Percentiles rank a stretch among this genome's conserved stretches.
These are phyloP conservation scores for Rhizophora apiculata DNA, from an alignment of 345 rosid genomes.

Conservation along the genomic window DNA sequence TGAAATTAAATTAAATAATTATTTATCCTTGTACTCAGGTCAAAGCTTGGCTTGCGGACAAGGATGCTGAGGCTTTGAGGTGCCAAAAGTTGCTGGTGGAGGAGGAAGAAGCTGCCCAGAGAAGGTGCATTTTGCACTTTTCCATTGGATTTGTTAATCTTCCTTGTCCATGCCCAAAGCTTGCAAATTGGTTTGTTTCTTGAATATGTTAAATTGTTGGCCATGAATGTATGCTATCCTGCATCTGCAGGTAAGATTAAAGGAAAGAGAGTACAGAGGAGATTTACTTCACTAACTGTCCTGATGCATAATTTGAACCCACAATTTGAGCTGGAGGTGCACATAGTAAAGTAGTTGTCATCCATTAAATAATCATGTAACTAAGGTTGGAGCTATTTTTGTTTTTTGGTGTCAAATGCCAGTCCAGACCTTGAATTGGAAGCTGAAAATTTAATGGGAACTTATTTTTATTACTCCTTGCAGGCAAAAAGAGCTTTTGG, in stretches of 20 bases:
- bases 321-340: background rate
- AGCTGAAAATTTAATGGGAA: background rate
- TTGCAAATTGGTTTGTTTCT: background rate
- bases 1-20: background rate
- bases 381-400: background rate
- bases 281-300: background rate
- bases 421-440: background rate
- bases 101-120: slow-evolving; percentile 95
- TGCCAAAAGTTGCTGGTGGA: slow-evolving; percentile 88
- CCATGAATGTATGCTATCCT: background rate
- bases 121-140: slow-evolving; percentile 45
- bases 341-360: background rate
- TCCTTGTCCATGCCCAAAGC: background rate
- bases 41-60: slow-evolving; percentile 86
- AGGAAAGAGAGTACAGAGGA: background rate
- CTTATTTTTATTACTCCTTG: slow-evolving; percentile 8
- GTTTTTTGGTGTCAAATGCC: too few relatives aligned
- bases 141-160: background rate
- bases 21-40: slow-evolving; percentile 41
- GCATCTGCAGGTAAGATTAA: background rate
- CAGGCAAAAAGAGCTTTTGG: slow-evolving; percentile 77
- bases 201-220: background rate
- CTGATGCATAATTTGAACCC: background rate
- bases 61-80: slow-evolving; percentile 93
- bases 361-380: background rate